Conservation (phyloP, 192 early-diverging fungal species). For the Phlyctochytrium arcticum region DNA sequence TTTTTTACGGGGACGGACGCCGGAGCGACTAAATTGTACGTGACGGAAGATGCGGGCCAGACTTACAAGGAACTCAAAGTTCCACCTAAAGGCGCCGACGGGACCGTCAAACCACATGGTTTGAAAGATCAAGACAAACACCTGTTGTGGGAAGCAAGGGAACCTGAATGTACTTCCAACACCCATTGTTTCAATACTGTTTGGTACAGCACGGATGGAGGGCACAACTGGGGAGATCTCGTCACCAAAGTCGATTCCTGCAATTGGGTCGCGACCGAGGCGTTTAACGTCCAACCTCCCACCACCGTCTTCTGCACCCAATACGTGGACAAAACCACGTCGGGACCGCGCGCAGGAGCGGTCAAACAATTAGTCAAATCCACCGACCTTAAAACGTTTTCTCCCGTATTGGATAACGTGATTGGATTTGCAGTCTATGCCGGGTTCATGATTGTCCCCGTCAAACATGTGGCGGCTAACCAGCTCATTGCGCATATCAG, state of each 20-base stretch:
- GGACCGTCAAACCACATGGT: no score
- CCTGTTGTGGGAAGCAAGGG: no score
- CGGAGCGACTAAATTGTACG: no score
- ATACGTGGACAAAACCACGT: conserved; percentile 52
- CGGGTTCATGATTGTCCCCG: conserved; percentile 80
- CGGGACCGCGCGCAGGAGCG: no score
- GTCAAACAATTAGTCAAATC: no score
- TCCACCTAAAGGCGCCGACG: no score
- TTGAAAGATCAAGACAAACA: neutral
- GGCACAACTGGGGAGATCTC: neutral
- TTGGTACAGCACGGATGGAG: neutral
- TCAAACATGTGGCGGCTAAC: conserved; percentile 5
- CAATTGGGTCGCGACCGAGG: conserved; percentile 55
- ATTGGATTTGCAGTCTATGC: conserved; percentile 52
- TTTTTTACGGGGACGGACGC: no score
- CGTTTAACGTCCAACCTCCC: conserved; percentile 54
- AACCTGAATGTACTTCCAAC: no score
- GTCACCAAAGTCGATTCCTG: conserved; percentile 69
- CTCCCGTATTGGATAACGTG: conserved; percentile 1
- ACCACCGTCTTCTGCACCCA: conserved; percentile 71
- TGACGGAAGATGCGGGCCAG: no score
- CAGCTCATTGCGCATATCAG: neutral
- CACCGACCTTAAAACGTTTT: neutral
- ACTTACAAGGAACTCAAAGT: no score
- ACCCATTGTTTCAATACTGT: no score